These are phyloP conservation scores for Phytophthora quininea DNA, from an alignment of 352 stramenopile genomes.

Conservation along the genomic window DNA sequence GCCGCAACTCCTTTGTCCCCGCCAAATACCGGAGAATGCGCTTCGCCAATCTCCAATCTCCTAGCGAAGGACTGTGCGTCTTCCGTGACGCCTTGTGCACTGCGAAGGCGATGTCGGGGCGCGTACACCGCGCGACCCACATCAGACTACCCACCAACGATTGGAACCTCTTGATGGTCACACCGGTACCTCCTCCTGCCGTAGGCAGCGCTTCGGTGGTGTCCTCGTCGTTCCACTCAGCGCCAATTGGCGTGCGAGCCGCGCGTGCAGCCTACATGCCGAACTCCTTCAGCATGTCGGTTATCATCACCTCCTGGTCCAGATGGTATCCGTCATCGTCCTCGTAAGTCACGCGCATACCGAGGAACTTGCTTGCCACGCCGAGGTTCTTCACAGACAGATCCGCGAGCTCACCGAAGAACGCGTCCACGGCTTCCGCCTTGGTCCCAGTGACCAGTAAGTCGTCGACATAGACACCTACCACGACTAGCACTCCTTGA, in stretches of 20 bases:
- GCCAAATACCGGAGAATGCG: constrained; percentile 24
- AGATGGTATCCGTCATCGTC: constrained; percentile 3
- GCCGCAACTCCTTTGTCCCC: constrained; percentile 11
- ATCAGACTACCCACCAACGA: constrained; percentile 35
- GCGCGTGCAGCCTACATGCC: constrained; percentile 13
- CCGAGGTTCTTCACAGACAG: constrained; percentile 40
- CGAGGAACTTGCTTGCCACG: constrained; percentile 31
- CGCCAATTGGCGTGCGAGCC: constrained; percentile 10
- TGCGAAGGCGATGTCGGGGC: constrained; percentile 31
- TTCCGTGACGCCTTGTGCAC: constrained; percentile 24
- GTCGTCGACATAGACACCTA: constrained; percentile 41
- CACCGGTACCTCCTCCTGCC: background rate
- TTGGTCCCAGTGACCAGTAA: constrained; percentile 29
- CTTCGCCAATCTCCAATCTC: constrained; percentile 20
- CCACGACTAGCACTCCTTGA: constrained; percentile 1
- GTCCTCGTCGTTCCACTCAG: background rate
- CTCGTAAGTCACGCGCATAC: constrained; percentile 26
- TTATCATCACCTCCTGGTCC: constrained; percentile 27
- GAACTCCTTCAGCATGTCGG: constrained; percentile 16
- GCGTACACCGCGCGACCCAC: constrained; percentile 32
- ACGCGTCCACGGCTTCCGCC: background rate
- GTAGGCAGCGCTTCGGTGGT: background rate
- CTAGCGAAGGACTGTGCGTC: constrained; percentile 8
- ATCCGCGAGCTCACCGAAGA: constrained; percentile 9
- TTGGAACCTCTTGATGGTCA: constrained; percentile 29